Base-by-base conservation (phyloP, 2,329 filamentous ascomycete genomes). In the Paraphaeosphaeria minitans region DNA sequence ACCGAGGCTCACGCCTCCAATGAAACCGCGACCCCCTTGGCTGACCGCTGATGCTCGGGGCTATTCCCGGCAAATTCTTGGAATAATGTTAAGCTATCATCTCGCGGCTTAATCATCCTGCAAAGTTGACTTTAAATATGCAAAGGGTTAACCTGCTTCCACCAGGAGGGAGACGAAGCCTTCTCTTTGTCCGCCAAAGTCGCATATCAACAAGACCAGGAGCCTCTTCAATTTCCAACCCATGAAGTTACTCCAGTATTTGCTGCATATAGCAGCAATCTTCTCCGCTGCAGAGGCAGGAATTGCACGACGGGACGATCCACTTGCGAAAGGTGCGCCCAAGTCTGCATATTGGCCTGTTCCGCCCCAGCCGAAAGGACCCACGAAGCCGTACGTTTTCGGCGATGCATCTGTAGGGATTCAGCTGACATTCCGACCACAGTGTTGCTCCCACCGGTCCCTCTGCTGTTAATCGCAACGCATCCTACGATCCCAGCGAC, bases 291-390 rank as follows among this genome's bases (percentile, higher is more conserved):
- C 22, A 16, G 8, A 22, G 46, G 51, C 51, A 14, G 51, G 41
- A 24, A 14, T 41, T 12, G 10, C 4, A 45, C n/a, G 41, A 29
- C 27, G 41, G 19, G 43, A 41, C 29, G 41, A 37, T 22, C 51
- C 51, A 2, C 51, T 53, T 22, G 51, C 51, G 5, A 46, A 53
- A 35, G 51, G 51, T 19, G 51, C 51, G 8, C 51, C 51, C 5
- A 35, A 46, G 41, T 53, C 51, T 8, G 51, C 51, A n/a, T 53
- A 53, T n/a, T 53, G 51, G 51, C n/a, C 51, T 10, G 27, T 45
- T 14, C 41, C 51, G 16, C n/a, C 51, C 16, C 12, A 6, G 8
- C 51, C 51, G 13, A 53, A 35, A 4, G 51, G 51, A 14, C 39
- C 51, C 8, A 9, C 41, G 7, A 10, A 45, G 24, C 51, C 51